These are phyloP conservation scores for Naganishia cerealis DNA, from an alignment of 1,284 basidiomycete species.

Conservation along the genomic window DNA sequence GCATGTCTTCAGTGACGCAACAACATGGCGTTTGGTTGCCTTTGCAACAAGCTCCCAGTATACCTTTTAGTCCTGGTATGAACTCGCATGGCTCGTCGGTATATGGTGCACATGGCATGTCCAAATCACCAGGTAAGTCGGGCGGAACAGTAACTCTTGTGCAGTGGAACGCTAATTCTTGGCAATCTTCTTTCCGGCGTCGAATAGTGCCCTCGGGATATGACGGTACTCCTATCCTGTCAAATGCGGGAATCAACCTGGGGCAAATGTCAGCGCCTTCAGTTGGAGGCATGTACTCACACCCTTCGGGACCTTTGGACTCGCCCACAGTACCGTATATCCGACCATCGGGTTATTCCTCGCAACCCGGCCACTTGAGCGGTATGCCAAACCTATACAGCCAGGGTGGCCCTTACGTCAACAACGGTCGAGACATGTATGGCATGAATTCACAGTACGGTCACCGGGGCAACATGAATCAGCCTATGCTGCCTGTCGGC, in stretches of 20 bases:
- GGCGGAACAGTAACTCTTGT: not conserved
- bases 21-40: conserved; percentile 36
- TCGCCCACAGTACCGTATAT: conserved; percentile 30
- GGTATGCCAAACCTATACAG: conserved; percentile 15
- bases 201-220: conserved; percentile 20
- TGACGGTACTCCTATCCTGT: conserved; percentile 13
- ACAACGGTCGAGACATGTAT: conserved; percentile 17
- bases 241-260: not conserved
- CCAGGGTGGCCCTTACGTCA: conserved; percentile 14
- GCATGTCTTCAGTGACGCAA: not conserved
- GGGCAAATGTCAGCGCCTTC: conserved; percentile 6
- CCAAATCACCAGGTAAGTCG: conserved; percentile 25
- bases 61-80: conserved; percentile 12
- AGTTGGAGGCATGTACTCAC: conserved; percentile 30
- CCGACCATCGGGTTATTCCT: conserved; percentile 21
- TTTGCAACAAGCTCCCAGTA: conserved; percentile 20
- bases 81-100: conserved; percentile 16
- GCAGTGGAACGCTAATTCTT: not conserved
- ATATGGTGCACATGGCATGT: conserved; percentile 19
- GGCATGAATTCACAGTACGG: conserved; percentile 12
- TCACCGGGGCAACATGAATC: conserved; percentile 15
- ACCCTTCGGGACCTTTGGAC: conserved; percentile 30
- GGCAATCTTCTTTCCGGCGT: not conserved
- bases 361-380: conserved; percentile 17
- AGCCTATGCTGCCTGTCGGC: conserved; percentile 14